These are phyloP conservation scores for Calonectria pteridis DNA, from an alignment of 2,329 filamentous ascomycete species.

Conservation along the genomic window DNA sequence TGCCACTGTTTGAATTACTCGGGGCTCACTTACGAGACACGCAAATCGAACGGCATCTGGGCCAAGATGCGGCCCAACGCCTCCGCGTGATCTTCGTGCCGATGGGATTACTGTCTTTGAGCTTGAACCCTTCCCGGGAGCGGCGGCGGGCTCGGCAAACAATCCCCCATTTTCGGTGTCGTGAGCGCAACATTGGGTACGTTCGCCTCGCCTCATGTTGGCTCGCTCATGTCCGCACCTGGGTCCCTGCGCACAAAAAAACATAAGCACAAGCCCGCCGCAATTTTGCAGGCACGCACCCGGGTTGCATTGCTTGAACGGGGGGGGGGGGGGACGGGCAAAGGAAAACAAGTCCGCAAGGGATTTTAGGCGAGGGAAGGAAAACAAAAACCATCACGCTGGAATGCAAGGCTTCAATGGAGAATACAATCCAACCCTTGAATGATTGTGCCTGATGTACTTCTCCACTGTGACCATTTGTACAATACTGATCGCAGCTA, in stretches of 20 bases:
- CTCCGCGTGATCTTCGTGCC: background rate
- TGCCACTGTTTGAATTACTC: background rate
- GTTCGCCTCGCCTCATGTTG: background rate
- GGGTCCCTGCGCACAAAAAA: background rate
- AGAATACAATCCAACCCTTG: background rate
- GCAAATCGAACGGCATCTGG: background rate
- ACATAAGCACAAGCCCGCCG: background rate
- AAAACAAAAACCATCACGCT: background rate
- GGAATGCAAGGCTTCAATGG: background rate
- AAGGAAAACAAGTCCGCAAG: background rate
- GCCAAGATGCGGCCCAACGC: background rate
- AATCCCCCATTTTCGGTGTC: background rate
- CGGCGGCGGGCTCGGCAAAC: background rate
- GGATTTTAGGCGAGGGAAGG: background rate
- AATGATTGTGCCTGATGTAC: background rate
- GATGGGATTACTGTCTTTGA: background rate
- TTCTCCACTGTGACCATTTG: background rate
- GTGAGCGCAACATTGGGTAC: background rate
- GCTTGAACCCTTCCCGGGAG: background rate
- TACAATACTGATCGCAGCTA: background rate
- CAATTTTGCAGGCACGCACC: background rate
- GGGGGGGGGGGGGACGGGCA: background rate
- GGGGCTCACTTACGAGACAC: background rate
- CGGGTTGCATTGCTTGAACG: background rate
- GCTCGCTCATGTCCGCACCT: conserved; percentile 12